Conservation (phyloP, 2,329 filamentous ascomycete species). For the Ophiosphaerella herpotricha region DNA sequence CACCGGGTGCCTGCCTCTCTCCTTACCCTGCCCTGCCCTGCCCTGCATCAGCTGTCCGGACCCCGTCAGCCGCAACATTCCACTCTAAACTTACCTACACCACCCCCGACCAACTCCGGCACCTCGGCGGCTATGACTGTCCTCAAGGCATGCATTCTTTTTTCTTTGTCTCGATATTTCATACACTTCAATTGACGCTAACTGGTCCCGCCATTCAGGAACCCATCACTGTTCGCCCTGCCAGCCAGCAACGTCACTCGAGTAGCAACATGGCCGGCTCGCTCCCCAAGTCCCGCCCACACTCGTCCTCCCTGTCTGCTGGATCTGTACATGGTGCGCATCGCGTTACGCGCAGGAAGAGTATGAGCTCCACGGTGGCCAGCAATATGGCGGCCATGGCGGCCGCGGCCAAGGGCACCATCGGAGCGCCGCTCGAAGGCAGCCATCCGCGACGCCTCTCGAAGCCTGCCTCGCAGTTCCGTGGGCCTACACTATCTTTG, state of each 20-base stretch:
- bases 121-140: slow-evolving; percentile 42
- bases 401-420: slow-evolving; percentile 67
- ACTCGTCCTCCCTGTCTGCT: slow-evolving; percentile 80
- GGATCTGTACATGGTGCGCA: slow-evolving; percentile 79
- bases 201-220: slow-evolving; percentile 38
- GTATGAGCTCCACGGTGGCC: slow-evolving; percentile 76
- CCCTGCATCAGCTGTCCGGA: slow-evolving; percentile 16
- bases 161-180: slow-evolving; percentile 7
- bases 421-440: slow-evolving; percentile 63
- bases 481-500: slow-evolving; percentile 56
- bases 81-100: slow-evolving; percentile 8
- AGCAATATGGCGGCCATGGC: slow-evolving; percentile 77
- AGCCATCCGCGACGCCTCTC: slow-evolving; percentile 66
- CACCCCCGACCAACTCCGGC: slow-evolving; percentile 10
- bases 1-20: too few relatives aligned
- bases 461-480: slow-evolving; percentile 57
- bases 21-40: slow-evolving; percentile 13
- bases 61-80: slow-evolving; percentile 21
- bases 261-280: slow-evolving; percentile 60
- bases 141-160: slow-evolving; percentile 40
- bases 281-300: slow-evolving; percentile 71
- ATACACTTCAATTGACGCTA: slow-evolving; percentile 28
- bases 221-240: slow-evolving; percentile 50
- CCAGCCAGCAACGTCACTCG: slow-evolving; percentile 52
- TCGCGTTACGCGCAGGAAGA: slow-evolving; percentile 91